Evolutionary conservation across 2,329 filamentous ascomycete genomes (phyloP).

Genomic region (Scopulariopsis brevicaulis): DNA sequence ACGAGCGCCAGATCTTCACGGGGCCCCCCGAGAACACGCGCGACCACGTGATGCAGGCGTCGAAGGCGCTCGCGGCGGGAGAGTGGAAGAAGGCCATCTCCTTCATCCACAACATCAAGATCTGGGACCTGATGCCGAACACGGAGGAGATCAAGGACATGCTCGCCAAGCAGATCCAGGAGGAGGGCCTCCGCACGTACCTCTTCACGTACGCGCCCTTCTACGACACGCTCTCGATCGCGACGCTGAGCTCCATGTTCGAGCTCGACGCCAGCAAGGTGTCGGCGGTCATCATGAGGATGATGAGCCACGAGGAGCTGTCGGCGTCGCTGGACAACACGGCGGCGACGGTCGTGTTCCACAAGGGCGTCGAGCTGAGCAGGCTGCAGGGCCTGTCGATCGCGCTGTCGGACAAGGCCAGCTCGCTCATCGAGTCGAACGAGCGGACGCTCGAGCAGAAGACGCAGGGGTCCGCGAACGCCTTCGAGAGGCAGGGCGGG

Average conservation of each 20-base stretch:
- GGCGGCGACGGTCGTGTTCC: constrained; percentile 95
- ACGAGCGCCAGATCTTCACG: constrained; percentile 98
- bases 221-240: constrained; percentile 89
- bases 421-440: constrained; percentile 89
- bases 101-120: constrained; percentile 97
- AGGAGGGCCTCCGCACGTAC: constrained; percentile 95
- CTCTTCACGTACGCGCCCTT: constrained; percentile 99
- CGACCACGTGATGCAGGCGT: constrained; percentile 98
- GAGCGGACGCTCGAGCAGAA: constrained; percentile 95
- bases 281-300: constrained; percentile 90
- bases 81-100: constrained; percentile 96
- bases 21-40: constrained; percentile 97
- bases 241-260: constrained; percentile 86
- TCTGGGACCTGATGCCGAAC: constrained; percentile 96
- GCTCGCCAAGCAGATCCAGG: constrained; percentile 96
- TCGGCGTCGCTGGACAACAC: constrained; percentile 95
- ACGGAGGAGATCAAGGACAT: constrained; percentile 90
- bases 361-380: constrained; percentile 96
- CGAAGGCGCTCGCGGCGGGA: constrained; percentile 88
- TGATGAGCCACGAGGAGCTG: constrained; percentile 99
- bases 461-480: constrained; percentile 89
- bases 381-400: constrained; percentile 91
- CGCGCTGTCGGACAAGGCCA: constrained; percentile 91
- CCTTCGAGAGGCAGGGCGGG: constrained; percentile 83
- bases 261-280: constrained; percentile 88